Conservation (phyloP, 2,329 filamentous ascomycete genomes). For the Ascochyta pisi region DNA sequence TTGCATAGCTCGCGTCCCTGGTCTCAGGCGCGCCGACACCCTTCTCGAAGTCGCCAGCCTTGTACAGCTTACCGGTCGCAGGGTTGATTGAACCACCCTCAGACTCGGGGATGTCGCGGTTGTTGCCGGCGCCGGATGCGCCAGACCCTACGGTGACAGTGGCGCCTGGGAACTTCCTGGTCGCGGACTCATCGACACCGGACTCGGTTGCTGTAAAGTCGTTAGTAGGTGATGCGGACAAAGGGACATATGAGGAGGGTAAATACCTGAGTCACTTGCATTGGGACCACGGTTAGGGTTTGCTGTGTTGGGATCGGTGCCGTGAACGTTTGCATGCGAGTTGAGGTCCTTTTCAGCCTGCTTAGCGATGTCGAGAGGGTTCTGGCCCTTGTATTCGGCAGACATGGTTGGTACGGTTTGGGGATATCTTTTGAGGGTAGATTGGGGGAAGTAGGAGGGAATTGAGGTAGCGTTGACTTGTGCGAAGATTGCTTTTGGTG, state of each 20-base stretch:
- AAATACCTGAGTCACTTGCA: constrained; percentile 50
- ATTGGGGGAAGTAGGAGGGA: not conserved
- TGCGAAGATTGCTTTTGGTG: not conserved
- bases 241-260: not conserved
- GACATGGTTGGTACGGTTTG: constrained; percentile 49
- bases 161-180: constrained; percentile 54
- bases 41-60: constrained; percentile 56
- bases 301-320: constrained; percentile 34
- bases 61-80: constrained; percentile 52
- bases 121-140: constrained; percentile 54
- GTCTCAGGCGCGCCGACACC: constrained; percentile 57
- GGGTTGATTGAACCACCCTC: constrained; percentile 56
- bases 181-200: constrained; percentile 54
- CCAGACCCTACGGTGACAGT: constrained; percentile 53
- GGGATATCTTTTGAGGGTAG: not conserved
- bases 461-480: not conserved
- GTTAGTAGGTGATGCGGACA: not conserved
- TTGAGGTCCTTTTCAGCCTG: constrained; percentile 59
- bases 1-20: constrained; percentile 49
- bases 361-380: constrained; percentile 54
- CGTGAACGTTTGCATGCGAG: constrained; percentile 50
- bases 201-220: constrained; percentile 52
- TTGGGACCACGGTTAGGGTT: constrained; percentile 6
- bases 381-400: constrained; percentile 49
- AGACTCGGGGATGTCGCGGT: constrained; percentile 55